Base-by-base conservation (phyloP, 306 rosid genomes). In the Ormosia emarginata region DNA sequence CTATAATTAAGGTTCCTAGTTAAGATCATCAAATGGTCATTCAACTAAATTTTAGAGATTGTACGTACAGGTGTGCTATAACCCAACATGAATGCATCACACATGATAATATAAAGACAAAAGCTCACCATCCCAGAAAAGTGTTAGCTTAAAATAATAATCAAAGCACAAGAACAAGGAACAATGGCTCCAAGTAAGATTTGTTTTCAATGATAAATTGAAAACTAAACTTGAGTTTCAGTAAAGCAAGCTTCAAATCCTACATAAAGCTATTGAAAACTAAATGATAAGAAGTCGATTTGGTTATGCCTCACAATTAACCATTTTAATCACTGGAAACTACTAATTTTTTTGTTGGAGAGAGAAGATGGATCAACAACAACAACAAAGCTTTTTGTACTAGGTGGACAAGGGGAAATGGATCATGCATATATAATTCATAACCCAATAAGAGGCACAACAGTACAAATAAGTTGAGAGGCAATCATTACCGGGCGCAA, bases 401-500 rank as follows among this genome's bases (percentile, higher is more conserved):
- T 39, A 63, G 40, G 56, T 53, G 29, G 49, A 69, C 78, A 46
- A 67, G 79, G 67, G 67, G 34, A 55, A 63, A 71, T 36, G 30
- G 10, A 36, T 39, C 40, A 49, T n/a, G 75, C 43, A 43, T 61
- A 82, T 24, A 63, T n/a, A 61, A 18, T 78, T 55, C 77, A 82
- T 40, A 53, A 33, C n/a, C 78, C 58, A 79, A 86, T 46, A 82
- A 61, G 71, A 79, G 66, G 72, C 8, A 14, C 63, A 62, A 67
- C 53, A 76, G 69, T 33, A 18, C 67, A 78, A 72, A 37, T 46
- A 64, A 53, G 66, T 83, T 82, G 46, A 75, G 79, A 85, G 84
- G 70, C 57, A 80, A 67, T 79, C 81, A 93, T 91, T 82, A 96
- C 99, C 93, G 90, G 98, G 53, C 97, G 97, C 74, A 93, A 80